Base-by-base conservation (phyloP, 2,329 filamentous ascomycete species). In the Ceratocystis albifundus region DNA sequence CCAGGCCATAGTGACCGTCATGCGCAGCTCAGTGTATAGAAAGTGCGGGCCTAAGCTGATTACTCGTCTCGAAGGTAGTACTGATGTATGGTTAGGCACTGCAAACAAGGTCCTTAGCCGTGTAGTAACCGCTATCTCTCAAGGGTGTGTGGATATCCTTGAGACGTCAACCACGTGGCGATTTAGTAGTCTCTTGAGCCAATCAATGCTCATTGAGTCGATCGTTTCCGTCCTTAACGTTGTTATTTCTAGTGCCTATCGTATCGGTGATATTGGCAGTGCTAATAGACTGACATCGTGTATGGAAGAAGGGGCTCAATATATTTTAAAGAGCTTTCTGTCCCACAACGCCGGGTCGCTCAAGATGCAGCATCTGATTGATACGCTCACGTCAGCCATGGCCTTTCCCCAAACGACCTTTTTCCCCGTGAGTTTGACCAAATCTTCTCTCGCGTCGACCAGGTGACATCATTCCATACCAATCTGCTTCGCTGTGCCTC, bases 111-210 rank as follows among this genome's bases (percentile, higher is more conserved):
- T 88, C 48, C 82, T 96, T 70, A 82, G 84, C 57, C 84, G 84
- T 61, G 86, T 92, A 20, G 79, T 90, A 48, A 78, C 87, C 59
- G 85, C 87, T 3, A 88, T 93, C 71, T 86, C 87, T 5, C 86
- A 88, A 70, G 86, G 87, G 1, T 81, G 90, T 69, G 82, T 95
- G 28, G 91, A 96, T 72, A 83, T 95, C 5, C 88, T 95, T 70
- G 91, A 96, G 76, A 94, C 88, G 74, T 89, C 88, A 46, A 84
- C 85, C 36, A 90, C 86, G 4, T 99, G 93, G 94, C 87, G 87
- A 70, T 96, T 95, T 73, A 80, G 83, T 5, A 80, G 82, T 1
- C 80, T 84, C 10, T 78, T 85, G 30, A 87, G 92, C 70, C 85
- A 87, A 55, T 83, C 85, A 63, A 79, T 85, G 66, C 82, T 96